Evolutionary conservation across 345 rosid species (phyloP).

Genomic region (Streptanthus diversifolius): DNA sequence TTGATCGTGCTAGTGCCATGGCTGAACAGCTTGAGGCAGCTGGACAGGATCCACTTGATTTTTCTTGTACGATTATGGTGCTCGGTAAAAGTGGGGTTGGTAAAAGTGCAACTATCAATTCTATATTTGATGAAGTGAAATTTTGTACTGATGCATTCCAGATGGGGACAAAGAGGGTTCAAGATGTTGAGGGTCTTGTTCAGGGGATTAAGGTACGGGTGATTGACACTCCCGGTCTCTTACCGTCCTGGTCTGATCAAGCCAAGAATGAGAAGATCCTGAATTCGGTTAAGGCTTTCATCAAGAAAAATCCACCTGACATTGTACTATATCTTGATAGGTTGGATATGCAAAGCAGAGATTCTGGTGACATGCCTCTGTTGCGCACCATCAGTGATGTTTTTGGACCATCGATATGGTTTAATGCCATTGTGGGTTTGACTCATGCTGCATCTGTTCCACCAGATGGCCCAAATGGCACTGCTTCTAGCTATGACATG

Average conservation of each 20-base stretch:
- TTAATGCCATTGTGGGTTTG: constrained; percentile 96
- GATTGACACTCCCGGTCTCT: constrained; percentile 97
- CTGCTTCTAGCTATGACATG: constrained; percentile 92
- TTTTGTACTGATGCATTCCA: constrained; percentile 90
- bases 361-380: constrained; percentile 91
- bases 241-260: constrained; percentile 93
- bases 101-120: constrained; percentile 97
- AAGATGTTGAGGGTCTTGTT: constrained; percentile 92
- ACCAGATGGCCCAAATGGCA: constrained; percentile 96
- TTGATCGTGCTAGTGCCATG: constrained; percentile 98
- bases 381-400: constrained; percentile 86
- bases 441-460: constrained; percentile 99
- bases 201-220: constrained; percentile 97
- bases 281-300: constrained; percentile 70
- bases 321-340: constrained; percentile 97
- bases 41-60: constrained; percentile 93
- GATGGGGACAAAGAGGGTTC: constrained; percentile 84
- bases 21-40: constrained; percentile 97
- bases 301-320: constrained; percentile 90
- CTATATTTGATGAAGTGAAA: constrained; percentile 88
- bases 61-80: constrained; percentile 98
- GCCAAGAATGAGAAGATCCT: constrained; percentile 88
- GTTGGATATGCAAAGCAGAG: constrained; percentile 93
- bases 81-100: constrained; percentile 98
- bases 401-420: constrained; percentile 96